These are phyloP conservation scores for Kwoniella sp. DNA, from an alignment of 768 basidiomycete genomes.

Conservation along the genomic window DNA sequence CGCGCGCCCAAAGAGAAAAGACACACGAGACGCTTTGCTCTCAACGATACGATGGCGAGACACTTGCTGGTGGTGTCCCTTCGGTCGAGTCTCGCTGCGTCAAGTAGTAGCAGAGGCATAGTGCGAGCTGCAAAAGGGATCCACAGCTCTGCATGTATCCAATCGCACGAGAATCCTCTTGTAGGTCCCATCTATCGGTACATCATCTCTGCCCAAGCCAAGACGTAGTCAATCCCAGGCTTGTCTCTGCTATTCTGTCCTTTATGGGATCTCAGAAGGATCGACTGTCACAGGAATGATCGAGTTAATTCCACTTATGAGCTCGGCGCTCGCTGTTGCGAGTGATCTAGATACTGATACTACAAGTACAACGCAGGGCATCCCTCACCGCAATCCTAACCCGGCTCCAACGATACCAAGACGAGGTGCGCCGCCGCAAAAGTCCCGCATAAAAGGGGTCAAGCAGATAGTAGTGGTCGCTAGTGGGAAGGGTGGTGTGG, in stretches of 20 bases:
- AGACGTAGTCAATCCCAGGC: too few relatives aligned
- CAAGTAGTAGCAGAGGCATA: background rate
- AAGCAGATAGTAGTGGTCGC: slow-evolving; percentile 80
- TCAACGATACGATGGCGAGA: background rate
- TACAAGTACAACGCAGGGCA: slow-evolving; percentile 51
- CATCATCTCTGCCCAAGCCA: too few relatives aligned
- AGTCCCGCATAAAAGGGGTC: slow-evolving; percentile 64
- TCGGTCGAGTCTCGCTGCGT: background rate
- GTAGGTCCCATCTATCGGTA: too few relatives aligned
- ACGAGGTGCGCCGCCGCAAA: slow-evolving; percentile 55
- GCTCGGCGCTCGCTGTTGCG: too few relatives aligned
- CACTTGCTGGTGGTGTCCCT: background rate
- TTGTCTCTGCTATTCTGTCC: too few relatives aligned
- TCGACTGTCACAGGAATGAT: too few relatives aligned
- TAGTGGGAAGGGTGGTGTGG: slow-evolving; percentile 93
- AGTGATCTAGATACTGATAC: too few relatives aligned
- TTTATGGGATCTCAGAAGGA: too few relatives aligned
- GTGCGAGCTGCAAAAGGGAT: background rate
- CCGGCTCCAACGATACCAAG: slow-evolving; percentile 59
- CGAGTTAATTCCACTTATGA: too few relatives aligned
- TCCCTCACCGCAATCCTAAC: slow-evolving; percentile 55
- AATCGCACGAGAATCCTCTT: slow-evolving; percentile 55
- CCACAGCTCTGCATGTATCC: slow-evolving; percentile 7
- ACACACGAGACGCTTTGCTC: too few relatives aligned
- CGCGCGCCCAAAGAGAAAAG: too few relatives aligned